Evolutionary conservation across 2,329 filamentous ascomycete genomes (phyloP).

Genomic region (Nothomitra cinnamomea): DNA sequence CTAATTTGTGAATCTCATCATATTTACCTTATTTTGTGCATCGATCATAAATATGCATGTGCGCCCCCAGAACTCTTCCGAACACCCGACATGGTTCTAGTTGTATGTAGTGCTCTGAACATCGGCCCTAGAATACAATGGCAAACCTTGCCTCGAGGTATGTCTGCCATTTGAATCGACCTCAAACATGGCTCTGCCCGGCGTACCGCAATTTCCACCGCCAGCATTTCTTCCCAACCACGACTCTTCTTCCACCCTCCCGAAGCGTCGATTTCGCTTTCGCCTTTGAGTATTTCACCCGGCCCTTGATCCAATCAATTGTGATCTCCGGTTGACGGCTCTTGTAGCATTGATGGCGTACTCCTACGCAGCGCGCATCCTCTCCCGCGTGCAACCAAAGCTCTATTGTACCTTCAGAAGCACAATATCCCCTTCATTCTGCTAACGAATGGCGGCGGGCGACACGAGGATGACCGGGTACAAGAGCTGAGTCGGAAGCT

Average conservation of each 20-base stretch:
- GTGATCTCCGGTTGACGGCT: not conserved
- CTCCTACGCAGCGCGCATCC: constrained; percentile 66
- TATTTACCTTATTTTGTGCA: too few relatives aligned
- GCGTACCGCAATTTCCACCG: too few relatives aligned
- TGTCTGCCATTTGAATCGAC: too few relatives aligned
- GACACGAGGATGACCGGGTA: constrained; percentile 58
- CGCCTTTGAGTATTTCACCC: constrained; percentile 26
- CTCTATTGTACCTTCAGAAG: constrained; percentile 54
- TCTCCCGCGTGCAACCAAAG: constrained; percentile 59
- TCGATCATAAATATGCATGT: too few relatives aligned
- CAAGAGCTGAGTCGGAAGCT: constrained; percentile 51
- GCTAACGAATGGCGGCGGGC: constrained; percentile 88
- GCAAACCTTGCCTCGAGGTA: too few relatives aligned
- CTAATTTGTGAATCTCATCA: too few relatives aligned
- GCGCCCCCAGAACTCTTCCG: too few relatives aligned
- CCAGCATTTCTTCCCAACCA: too few relatives aligned
- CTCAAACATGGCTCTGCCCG: too few relatives aligned
- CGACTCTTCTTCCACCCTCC: not conserved
- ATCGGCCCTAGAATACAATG: too few relatives aligned
- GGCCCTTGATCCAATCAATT: not conserved
- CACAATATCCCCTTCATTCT: constrained; percentile 81
- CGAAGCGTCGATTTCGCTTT: constrained; percentile 20
- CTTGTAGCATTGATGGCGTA: constrained; percentile 72
- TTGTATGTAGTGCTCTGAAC: too few relatives aligned
- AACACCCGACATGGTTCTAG: too few relatives aligned